These are phyloP conservation scores for Paecilomyces sp. DNA, from an alignment of 2,329 filamentous ascomycete species.

Conservation along the genomic window DNA sequence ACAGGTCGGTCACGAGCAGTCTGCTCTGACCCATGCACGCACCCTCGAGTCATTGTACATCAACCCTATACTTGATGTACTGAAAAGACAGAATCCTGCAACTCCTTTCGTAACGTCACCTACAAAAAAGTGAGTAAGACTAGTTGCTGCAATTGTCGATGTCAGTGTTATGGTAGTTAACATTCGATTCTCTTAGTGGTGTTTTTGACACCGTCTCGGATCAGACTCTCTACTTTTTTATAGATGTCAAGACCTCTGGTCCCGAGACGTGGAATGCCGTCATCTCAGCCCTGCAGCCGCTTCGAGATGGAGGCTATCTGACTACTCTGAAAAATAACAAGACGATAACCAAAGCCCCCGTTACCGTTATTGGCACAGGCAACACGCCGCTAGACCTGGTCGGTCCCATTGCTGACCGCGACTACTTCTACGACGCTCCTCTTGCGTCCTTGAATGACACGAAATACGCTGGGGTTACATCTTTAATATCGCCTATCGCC, in stretches of 20 bases:
- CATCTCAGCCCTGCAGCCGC: constrained; percentile 49
- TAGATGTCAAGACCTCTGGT: constrained; percentile 57
- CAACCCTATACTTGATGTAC: constrained; percentile 50
- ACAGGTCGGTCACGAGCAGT: constrained; percentile 50
- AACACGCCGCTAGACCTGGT: constrained; percentile 47
- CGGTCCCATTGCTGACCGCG: constrained; percentile 35
- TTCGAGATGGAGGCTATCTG: constrained; percentile 47
- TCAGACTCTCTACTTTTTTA: constrained; percentile 58
- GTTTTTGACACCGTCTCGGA: constrained; percentile 51
- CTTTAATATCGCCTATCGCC: constrained; percentile 47
- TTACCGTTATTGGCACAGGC: constrained; percentile 58
- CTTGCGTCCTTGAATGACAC: constrained; percentile 38
- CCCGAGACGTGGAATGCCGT: constrained; percentile 50
- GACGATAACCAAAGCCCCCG: constrained; percentile 40
- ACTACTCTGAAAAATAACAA: constrained; percentile 44
- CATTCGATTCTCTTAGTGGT: constrained; percentile 30
- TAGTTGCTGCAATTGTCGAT: neutral
- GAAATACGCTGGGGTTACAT: constrained; percentile 39
- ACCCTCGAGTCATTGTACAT: constrained; percentile 55
- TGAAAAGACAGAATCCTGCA: constrained; percentile 50
- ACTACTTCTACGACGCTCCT: constrained; percentile 57
- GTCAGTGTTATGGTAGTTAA: neutral
- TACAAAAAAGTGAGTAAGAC: constrained; percentile 41
- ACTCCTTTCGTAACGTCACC: constrained; percentile 40
- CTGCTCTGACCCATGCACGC: constrained; percentile 44